Percentiles rank a stretch among this genome's conserved stretches.
Evolutionary conservation across 805 yeast species (phyloP).

Genomic region (Saccharomyces paradoxus): DNA sequence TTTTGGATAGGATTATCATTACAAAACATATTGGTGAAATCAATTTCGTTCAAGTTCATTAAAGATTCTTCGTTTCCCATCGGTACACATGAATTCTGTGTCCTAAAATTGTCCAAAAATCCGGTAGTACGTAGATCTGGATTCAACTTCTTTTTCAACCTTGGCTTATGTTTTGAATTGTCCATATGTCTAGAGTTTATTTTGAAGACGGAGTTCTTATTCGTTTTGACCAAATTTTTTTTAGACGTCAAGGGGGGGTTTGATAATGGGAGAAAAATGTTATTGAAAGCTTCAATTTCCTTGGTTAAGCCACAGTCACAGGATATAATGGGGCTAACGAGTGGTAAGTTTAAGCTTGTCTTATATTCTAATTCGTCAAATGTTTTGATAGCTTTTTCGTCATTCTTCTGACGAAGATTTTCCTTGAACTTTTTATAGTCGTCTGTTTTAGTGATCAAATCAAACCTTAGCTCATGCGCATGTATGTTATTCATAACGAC

Average conservation of each 20-base stretch:
- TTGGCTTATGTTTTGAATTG: neutral
- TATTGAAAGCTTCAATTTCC: constrained; percentile 27
- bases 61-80: neutral
- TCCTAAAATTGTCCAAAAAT: neutral
- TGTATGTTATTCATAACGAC: constrained; percentile 53
- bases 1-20: neutral
- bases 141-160: neutral
- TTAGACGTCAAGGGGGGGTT: neutral
- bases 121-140: neutral
- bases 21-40: constrained; percentile 28
- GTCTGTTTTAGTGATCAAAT: constrained; percentile 22
- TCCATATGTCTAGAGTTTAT: neutral
- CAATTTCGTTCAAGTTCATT: constrained; percentile 23
- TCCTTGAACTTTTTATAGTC: constrained; percentile 29
- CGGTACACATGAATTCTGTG: neutral
- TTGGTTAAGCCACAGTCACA: constrained; percentile 33
- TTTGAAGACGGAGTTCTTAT: neutral
- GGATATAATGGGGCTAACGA: constrained; percentile 23
- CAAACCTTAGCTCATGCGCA: constrained; percentile 39
- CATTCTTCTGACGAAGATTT: constrained; percentile 17
- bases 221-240: neutral
- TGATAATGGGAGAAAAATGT: constrained; percentile 21
- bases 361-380: constrained; percentile 30
- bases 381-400: constrained; percentile 24
- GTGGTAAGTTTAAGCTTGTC: constrained; percentile 25